phyloP scores from a whole-genome alignment of 306 rosid genomes.

The Begonia loranthoides region DNA sequence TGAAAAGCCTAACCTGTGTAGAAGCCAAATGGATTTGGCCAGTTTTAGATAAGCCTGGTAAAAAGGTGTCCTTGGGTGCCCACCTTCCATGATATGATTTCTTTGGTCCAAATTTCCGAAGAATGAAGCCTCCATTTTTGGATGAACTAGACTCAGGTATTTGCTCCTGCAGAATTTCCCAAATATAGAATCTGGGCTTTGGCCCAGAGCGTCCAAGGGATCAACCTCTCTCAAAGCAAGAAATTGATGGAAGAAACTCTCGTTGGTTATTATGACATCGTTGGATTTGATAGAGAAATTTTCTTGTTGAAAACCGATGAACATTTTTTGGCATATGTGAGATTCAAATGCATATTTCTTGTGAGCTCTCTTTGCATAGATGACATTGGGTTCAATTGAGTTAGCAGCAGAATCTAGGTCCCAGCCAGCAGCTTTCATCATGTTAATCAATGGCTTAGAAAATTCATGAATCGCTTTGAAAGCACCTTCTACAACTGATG shows the following conservation, averaged over 20 bases:
- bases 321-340: slow-evolving; percentile 58
- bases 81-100: slow-evolving; percentile 33
- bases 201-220: slow-evolving; percentile 43
- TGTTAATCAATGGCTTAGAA: slow-evolving; percentile 56
- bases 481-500: slow-evolving; percentile 33
- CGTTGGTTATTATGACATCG: slow-evolving; percentile 16
- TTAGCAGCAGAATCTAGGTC: slow-evolving; percentile 52
- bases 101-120: slow-evolving; percentile 68
- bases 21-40: slow-evolving; percentile 81
- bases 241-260: no score
- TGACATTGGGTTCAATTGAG: slow-evolving; percentile 35
- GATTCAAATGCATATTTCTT: slow-evolving; percentile 84
- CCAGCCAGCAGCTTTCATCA: slow-evolving; percentile 87
- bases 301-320: slow-evolving; percentile 14
- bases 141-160: slow-evolving; percentile 55
- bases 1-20: slow-evolving; percentile 33
- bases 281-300: slow-evolving; percentile 9
- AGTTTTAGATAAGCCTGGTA: slow-evolving; percentile 62
- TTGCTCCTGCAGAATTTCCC: slow-evolving; percentile 45
- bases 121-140: slow-evolving; percentile 51
- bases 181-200: slow-evolving; percentile 56
- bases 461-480: slow-evolving; percentile 68
- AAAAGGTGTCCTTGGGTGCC: slow-evolving; percentile 75
- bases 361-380: slow-evolving; percentile 50
- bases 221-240: slow-evolving; percentile 42